Conservation (phyloP, 2,329 filamentous ascomycete genomes). For the Conoideocrella luteorostrata region DNA sequence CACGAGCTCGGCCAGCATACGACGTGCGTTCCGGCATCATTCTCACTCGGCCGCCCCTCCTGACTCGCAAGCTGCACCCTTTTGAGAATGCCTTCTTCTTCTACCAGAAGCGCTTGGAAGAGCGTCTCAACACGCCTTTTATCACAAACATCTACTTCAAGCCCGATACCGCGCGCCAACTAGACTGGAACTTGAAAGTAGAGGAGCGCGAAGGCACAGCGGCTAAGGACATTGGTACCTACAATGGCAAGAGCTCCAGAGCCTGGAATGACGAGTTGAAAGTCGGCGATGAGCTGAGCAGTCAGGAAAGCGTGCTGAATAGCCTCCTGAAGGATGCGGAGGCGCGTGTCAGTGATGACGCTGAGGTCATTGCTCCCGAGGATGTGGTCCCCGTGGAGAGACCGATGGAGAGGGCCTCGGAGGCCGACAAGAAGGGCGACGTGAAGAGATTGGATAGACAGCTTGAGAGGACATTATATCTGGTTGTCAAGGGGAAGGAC, state of each 20-base stretch:
- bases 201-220: constrained; percentile 65
- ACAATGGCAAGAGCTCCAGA: constrained; percentile 61
- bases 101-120: constrained; percentile 95
- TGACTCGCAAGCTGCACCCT: constrained; percentile 75
- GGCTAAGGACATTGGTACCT: constrained; percentile 78
- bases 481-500: constrained; percentile 69
- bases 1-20: constrained; percentile 27
- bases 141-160: constrained; percentile 93
- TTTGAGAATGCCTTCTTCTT: constrained; percentile 95
- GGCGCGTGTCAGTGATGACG: constrained; percentile 51
- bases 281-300: constrained; percentile 62
- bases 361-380: constrained; percentile 50
- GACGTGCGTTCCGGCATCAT: constrained; percentile 62
- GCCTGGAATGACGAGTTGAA: constrained; percentile 91
- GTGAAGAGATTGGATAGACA: constrained; percentile 70
- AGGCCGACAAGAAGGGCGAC: constrained; percentile 73
- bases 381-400: constrained; percentile 63
- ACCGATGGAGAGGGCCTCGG: constrained; percentile 63
- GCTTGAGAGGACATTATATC: constrained; percentile 77
- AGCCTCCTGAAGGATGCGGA: constrained; percentile 71
- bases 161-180: constrained; percentile 72
- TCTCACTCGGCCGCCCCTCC: constrained; percentile 78
- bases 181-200: constrained; percentile 87
- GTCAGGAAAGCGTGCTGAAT: constrained; percentile 59
- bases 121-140: constrained; percentile 82